phyloP scores from a whole-genome alignment of 2,329 filamentous ascomycete genomes.

The Trematosphaeria pertusa region DNA sequence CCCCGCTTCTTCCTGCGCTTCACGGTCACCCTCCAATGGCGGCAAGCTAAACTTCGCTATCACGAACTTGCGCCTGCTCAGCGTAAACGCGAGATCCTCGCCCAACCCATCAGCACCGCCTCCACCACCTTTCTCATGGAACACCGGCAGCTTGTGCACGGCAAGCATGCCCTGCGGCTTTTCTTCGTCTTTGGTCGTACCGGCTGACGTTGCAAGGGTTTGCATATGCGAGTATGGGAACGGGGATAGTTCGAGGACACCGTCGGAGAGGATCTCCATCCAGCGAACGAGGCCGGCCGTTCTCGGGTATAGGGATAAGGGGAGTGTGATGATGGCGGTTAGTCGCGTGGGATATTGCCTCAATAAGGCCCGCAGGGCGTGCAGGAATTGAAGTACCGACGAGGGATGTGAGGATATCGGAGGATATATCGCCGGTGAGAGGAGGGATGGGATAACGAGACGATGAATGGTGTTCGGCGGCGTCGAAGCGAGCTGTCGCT shows the following conservation, averaged over 20 bases:
- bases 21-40: conserved; percentile 78
- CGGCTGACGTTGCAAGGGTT: conserved; percentile 54
- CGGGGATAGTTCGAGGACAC: conserved; percentile 82
- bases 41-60: conserved; percentile 91
- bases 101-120: conserved; percentile 68
- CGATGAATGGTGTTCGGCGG: conserved; percentile 73
- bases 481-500: conserved; percentile 59
- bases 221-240: conserved; percentile 67
- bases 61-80: conserved; percentile 82
- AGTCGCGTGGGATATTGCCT: conserved; percentile 70
- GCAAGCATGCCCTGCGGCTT: conserved; percentile 85
- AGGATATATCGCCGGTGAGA: conserved; percentile 86
- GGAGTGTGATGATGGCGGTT: conserved; percentile 77
- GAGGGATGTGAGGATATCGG: conserved; percentile 72
- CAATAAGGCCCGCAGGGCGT: conserved; percentile 76
- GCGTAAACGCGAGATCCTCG: conserved; percentile 88
- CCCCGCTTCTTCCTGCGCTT: conserved; percentile 60
- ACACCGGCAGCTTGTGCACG: conserved; percentile 81
- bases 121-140: conserved; percentile 87
- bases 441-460: conserved; percentile 80
- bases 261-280: conserved; percentile 85
- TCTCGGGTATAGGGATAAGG: conserved; percentile 80
- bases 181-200: conserved; percentile 69
- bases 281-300: conserved; percentile 78
- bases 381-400: conserved; percentile 80